These are phyloP conservation scores for Trebouxia sp. DNA, from an alignment of 139 green algal genomes.

Conservation along the genomic window DNA sequence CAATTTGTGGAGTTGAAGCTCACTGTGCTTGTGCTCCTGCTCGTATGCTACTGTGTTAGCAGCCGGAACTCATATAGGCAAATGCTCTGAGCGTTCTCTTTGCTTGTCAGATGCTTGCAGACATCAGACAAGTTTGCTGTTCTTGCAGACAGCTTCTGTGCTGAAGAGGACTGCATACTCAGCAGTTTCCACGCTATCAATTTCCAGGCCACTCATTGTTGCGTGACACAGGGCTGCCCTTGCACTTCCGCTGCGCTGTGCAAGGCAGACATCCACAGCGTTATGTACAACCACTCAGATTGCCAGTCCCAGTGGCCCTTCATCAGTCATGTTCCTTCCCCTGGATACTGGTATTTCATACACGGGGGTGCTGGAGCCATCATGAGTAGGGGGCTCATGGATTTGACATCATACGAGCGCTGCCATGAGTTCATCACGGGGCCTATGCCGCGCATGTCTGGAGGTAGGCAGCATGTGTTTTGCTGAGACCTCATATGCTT, in stretches of 20 bases:
- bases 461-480: neutral
- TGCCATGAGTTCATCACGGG: slow-evolving; percentile 4
- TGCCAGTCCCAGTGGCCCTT: neutral
- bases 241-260: neutral
- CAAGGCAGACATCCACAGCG: neutral
- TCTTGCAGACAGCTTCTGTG: neutral
- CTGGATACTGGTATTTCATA: slow-evolving; percentile 25
- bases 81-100: no score
- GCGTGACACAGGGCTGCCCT: slow-evolving; percentile 4
- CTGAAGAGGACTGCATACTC: neutral
- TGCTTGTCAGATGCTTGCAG: no score
- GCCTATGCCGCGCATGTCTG: neutral
- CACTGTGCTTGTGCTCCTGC: no score
- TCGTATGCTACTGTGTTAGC: no score
- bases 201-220: neutral
- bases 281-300: neutral
- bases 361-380: slow-evolving; percentile 30
- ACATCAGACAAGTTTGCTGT: neutral
- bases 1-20: no score
- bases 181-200: neutral
- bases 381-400: slow-evolving; percentile 21
- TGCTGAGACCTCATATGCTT: no score
- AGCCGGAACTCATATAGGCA: no score
- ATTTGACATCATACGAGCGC: neutral
- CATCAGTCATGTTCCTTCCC: slow-evolving; percentile 16